Percentiles rank a stretch among this genome's conserved stretches.
Evolutionary conservation across 2,329 filamentous ascomycete species (phyloP).

Genomic region (Onygenales sp.): DNA sequence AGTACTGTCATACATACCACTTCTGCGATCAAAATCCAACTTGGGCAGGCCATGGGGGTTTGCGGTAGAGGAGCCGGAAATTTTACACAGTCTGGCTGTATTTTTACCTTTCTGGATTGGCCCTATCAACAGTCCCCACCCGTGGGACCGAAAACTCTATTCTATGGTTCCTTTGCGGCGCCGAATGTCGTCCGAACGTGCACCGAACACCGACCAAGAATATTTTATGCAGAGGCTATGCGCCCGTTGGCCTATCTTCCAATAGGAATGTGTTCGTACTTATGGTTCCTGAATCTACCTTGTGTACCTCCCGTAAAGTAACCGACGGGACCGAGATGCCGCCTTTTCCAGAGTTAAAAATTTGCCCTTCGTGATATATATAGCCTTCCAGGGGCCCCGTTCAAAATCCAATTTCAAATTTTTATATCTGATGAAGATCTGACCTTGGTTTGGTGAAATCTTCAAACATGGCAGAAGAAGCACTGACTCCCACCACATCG

Average conservation of each 20-base stretch:
- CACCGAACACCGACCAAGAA: neutral
- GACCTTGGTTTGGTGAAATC: neutral
- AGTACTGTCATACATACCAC: too few relatives aligned
- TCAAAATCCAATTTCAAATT: neutral
- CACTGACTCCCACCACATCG: neutral
- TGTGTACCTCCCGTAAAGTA: neutral
- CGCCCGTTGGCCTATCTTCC: neutral
- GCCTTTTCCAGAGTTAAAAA: constrained; percentile 4
- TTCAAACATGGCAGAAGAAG: neutral
- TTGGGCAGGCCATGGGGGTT: too few relatives aligned
- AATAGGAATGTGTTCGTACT: neutral
- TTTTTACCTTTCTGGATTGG: neutral
- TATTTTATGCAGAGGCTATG: neutral
- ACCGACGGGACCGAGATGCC: constrained; percentile 8
- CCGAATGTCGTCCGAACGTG: neutral
- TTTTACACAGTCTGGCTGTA: too few relatives aligned
- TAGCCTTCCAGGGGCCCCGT: neutral
- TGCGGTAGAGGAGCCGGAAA: too few relatives aligned
- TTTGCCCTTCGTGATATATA: constrained; percentile 5
- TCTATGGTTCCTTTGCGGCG: neutral
- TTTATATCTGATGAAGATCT: too few relatives aligned
- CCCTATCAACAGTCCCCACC: neutral
- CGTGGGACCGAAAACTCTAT: neutral
- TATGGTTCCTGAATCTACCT: neutral
- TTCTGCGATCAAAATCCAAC: too few relatives aligned